Conservation (phyloP, 495 filamentous ascomycete genomes). For the Neurospora sp. region DNA sequence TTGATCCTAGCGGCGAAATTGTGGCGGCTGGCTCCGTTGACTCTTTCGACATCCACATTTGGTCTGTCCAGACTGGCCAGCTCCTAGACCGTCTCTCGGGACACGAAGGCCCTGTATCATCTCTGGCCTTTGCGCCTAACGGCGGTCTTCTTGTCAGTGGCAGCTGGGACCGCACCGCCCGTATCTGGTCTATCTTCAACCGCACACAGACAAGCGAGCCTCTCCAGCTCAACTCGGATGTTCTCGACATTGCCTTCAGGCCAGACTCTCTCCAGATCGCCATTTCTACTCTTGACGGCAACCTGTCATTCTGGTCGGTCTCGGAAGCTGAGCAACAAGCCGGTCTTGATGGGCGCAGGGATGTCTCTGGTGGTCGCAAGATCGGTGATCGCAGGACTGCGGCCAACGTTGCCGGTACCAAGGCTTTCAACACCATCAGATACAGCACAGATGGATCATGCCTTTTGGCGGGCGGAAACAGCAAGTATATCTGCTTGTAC, state of each 20-base stretch:
- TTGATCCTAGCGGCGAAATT: conserved; percentile 94
- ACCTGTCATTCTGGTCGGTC: conserved; percentile 90
- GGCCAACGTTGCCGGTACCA: conserved; percentile 80
- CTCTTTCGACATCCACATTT: conserved; percentile 93
- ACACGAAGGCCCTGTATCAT: conserved; percentile 86
- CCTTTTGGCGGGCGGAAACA: conserved; percentile 82
- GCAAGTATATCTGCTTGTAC: conserved; percentile 96
- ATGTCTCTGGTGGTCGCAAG: conserved; percentile 87
- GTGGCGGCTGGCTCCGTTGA: conserved; percentile 91
- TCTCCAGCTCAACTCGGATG: conserved; percentile 78
- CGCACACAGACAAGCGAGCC: conserved; percentile 92
- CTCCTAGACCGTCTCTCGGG: conserved; percentile 82
- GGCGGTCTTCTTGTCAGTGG: conserved; percentile 76
- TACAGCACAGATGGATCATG: conserved; percentile 90
- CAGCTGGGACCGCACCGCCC: conserved; percentile 90
- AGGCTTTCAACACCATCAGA: conserved; percentile 74
- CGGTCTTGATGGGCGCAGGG: conserved; percentile 76
- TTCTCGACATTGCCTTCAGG: conserved; percentile 76
- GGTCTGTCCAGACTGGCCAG: conserved; percentile 97
- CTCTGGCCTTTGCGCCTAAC: conserved; percentile 77
- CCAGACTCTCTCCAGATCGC: conserved; percentile 87
- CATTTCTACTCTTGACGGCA: conserved; percentile 85
- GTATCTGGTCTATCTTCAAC: conserved; percentile 90
- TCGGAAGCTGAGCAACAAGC: conserved; percentile 73
- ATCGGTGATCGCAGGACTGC: conserved; percentile 78